phyloP scores from a whole-genome alignment of 345 rosid genomes.

The Heritiera fomes region DNA sequence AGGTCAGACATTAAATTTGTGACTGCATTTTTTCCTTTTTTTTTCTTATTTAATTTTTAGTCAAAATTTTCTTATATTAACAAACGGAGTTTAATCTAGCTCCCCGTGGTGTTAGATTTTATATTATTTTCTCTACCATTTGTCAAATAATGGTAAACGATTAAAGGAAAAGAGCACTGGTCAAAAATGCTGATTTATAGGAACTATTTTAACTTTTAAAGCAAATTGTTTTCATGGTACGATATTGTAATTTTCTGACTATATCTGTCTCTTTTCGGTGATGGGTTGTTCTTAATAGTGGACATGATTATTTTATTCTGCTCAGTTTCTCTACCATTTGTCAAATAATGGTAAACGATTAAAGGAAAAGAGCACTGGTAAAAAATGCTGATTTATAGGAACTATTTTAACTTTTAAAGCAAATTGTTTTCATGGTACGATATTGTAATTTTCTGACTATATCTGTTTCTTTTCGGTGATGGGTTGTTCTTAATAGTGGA shows the following conservation, averaged over 20 bases:
- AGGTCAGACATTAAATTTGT: conserved; percentile 26
- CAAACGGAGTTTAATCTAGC: neutral
- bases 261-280: neutral
- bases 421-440: neutral
- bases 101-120: neutral
- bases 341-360: neutral
- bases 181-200: neutral
- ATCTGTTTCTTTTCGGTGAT: neutral
- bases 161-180: neutral
- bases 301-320: too few relatives aligned
- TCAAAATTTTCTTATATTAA: neutral
- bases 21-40: neutral
- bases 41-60: neutral
- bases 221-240: neutral
- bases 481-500: neutral
- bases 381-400: neutral
- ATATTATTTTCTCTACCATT: neutral
- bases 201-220: neutral
- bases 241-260: neutral
- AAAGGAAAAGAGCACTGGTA: neutral
- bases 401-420: neutral
- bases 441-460: neutral
- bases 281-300: neutral
- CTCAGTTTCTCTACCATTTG: neutral
- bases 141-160: neutral